Conservation (phyloP, 2,329 filamentous ascomycete species). For the Pseudogymnoascus sp. region DNA sequence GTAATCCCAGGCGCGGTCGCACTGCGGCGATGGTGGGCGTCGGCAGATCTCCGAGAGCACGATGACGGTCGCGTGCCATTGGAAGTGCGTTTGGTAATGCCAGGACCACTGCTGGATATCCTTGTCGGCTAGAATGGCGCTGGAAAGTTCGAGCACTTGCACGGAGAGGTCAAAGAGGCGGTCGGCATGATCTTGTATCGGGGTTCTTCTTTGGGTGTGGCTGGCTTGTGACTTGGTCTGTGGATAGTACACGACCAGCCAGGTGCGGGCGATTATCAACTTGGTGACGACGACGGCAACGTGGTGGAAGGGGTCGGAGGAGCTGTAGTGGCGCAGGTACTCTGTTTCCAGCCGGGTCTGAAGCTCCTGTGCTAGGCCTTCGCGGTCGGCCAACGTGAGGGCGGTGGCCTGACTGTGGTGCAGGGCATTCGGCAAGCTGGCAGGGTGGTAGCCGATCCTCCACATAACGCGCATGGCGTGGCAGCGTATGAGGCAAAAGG, state of each 20-base stretch:
- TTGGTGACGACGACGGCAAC: not conserved
- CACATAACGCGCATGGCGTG: not conserved
- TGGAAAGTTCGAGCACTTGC: constrained; percentile 63
- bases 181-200: constrained; percentile 26
- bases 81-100: not conserved
- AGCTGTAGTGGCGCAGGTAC: not conserved
- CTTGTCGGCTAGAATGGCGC: constrained; percentile 54
- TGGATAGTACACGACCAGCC: not conserved
- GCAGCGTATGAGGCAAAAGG: not conserved
- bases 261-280: not conserved
- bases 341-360: not conserved
- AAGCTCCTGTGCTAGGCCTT: not conserved
- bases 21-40: constrained; percentile 11
- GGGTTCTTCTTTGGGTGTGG: not conserved
- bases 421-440: not conserved
- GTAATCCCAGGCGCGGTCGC: constrained; percentile 15
- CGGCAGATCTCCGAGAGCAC: not conserved
- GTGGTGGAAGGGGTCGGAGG: not conserved
- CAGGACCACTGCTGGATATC: not conserved
- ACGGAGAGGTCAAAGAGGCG: constrained; percentile 64
- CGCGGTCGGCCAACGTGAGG: not conserved
- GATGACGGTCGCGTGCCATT: not conserved
- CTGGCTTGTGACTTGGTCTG: not conserved
- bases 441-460: not conserved
- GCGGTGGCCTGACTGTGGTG: not conserved